Evolutionary conservation across 345 rosid species (phyloP).

Genomic region (Gossypium ekmanianum): DNA sequence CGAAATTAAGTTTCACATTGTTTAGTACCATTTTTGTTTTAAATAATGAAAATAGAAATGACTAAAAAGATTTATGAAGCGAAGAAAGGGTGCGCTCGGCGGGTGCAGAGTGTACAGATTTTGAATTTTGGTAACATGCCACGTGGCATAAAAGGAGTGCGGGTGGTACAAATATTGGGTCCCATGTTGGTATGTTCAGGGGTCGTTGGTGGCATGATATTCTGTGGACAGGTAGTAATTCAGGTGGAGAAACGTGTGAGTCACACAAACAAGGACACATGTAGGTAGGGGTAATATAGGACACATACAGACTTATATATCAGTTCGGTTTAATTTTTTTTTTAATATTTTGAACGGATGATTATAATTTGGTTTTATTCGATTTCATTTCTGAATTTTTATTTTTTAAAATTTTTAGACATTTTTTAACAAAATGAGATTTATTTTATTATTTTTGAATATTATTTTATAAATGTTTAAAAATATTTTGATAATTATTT

Average conservation of each 20-base stretch:
- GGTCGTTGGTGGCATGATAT: background rate
- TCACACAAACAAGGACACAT: background rate
- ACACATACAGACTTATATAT: no score
- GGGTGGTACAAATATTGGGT: background rate
- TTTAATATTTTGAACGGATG: no score
- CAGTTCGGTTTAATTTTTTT: no score
- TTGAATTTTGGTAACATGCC: background rate
- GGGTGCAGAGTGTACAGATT: background rate
- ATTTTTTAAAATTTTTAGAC: no score
- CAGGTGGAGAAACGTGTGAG: background rate
- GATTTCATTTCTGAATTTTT: no score
- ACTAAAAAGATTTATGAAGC: background rate
- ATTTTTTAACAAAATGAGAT: no score
- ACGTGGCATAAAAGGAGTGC: background rate
- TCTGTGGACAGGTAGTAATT: background rate
- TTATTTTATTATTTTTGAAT: no score
- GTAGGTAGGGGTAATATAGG: no score
- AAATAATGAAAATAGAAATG: background rate
- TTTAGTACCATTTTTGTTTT: background rate
- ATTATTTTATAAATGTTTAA: no score
- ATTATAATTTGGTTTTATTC: no score
- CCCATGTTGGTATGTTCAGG: background rate
- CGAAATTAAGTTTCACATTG: background rate
- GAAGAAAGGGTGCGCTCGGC: background rate
- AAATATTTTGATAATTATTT: no score